Percentiles rank a stretch among this genome's conserved stretches.
Conservation (phyloP, 1,284 basidiomycete genomes). For the Ustilago cynodontis region DNA sequence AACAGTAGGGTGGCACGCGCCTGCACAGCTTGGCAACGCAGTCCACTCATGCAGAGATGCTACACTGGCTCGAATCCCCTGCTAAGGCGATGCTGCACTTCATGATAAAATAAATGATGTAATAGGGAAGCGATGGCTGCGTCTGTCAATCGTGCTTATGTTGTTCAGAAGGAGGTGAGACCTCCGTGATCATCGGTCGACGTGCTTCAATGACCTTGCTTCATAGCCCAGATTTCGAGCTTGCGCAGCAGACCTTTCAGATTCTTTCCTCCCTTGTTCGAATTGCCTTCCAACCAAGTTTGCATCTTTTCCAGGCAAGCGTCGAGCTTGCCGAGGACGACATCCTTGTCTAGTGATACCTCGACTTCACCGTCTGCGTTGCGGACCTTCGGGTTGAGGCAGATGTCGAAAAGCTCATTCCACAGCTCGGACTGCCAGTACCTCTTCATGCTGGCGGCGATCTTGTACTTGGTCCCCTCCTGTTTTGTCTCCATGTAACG, state of each 20-base stretch:
- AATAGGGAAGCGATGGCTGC: too few relatives aligned
- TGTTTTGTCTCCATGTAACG: constrained; percentile 77
- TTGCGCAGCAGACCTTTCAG: constrained; percentile 66
- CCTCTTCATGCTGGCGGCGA: constrained; percentile 82
- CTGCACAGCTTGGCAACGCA: too few relatives aligned
- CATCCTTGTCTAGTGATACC: constrained; percentile 78
- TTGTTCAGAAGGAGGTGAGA: too few relatives aligned
- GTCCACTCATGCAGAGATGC: too few relatives aligned
- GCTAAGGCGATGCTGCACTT: too few relatives aligned
- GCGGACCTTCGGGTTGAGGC: constrained; percentile 78
- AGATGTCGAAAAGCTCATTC: constrained; percentile 83
- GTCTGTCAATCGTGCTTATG: too few relatives aligned
- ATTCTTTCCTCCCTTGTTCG: constrained; percentile 79
- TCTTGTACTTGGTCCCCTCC: constrained; percentile 19
- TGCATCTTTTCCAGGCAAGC: constrained; percentile 84
- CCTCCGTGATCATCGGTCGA: too few relatives aligned
- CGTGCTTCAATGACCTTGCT: constrained; percentile 26
- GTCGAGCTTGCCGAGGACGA: constrained; percentile 71
- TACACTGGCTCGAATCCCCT: too few relatives aligned
- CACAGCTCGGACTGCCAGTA: constrained; percentile 96
- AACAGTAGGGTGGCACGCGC: too few relatives aligned
- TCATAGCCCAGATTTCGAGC: constrained; percentile 67
- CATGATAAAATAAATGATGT: too few relatives aligned
- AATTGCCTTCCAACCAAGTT: constrained; percentile 78
- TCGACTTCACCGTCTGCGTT: background rate